Conservation (phyloP, 768 basidiomycete species). For the Trametes cinnabarina region DNA sequence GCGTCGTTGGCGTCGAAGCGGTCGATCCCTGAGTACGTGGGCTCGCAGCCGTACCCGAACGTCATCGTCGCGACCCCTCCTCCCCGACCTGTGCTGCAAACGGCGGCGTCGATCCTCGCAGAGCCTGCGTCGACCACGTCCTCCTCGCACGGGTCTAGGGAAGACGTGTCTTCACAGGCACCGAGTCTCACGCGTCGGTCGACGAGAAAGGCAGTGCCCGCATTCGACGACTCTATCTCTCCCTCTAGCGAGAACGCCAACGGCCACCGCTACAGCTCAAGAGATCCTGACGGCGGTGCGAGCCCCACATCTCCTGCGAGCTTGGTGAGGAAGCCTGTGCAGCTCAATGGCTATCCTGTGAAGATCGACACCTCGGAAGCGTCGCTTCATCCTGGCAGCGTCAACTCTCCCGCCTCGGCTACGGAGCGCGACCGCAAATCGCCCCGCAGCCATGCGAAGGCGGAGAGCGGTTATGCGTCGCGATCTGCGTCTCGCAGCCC, state of each 20-base stretch:
- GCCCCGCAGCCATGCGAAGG: slow-evolving; percentile 9
- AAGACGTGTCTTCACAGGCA: slow-evolving; percentile 14
- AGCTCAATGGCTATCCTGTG: slow-evolving; percentile 14
- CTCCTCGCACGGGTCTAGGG: slow-evolving; percentile 13
- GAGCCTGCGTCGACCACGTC: slow-evolving; percentile 13
- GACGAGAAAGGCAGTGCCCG: slow-evolving; percentile 28
- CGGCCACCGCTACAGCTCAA: not conserved
- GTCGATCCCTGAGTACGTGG: slow-evolving; percentile 10
- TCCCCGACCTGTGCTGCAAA: slow-evolving; percentile 15
- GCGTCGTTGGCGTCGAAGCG: slow-evolving; percentile 16
- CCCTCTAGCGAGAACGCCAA: slow-evolving; percentile 5
- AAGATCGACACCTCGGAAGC: slow-evolving; percentile 13
- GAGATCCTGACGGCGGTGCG: not conserved
- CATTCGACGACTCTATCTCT: slow-evolving; percentile 11
- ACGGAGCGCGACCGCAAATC: slow-evolving; percentile 5
- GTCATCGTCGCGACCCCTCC: slow-evolving; percentile 31
- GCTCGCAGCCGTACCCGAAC: slow-evolving; percentile 27
- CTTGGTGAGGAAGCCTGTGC: slow-evolving; percentile 1
- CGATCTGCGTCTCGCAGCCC: slow-evolving; percentile 14
- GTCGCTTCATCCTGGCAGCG: slow-evolving; percentile 2
- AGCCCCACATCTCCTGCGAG: not conserved
- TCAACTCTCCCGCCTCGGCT: not conserved
- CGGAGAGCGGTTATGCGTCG: slow-evolving; percentile 19
- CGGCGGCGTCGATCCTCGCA: slow-evolving; percentile 1
- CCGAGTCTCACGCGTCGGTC: slow-evolving; percentile 19